Percentiles rank a stretch among this genome's conserved stretches.
Conservation (phyloP, 2,329 filamentous ascomycete genomes). For the Lachnellula willkommii region DNA sequence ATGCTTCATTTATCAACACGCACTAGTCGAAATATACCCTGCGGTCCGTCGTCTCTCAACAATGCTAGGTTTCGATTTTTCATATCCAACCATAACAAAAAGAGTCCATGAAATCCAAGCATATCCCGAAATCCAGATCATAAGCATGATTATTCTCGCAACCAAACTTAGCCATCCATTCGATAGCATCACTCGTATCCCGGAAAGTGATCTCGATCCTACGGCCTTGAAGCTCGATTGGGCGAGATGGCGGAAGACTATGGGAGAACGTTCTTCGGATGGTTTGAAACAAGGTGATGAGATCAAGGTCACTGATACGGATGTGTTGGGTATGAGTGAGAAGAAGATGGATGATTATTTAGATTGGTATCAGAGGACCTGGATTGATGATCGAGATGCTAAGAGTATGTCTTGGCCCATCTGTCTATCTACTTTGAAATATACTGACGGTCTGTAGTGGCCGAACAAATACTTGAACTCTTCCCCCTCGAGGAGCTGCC, state of each 20-base stretch:
- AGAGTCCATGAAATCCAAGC: constrained; percentile 44
- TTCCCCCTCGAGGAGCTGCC: constrained; percentile 31
- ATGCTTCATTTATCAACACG: constrained; percentile 17
- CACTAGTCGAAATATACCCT: constrained; percentile 58
- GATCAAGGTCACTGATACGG: constrained; percentile 51
- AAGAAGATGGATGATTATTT: constrained; percentile 68
- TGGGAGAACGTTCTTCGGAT: constrained; percentile 31
- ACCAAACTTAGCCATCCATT: constrained; percentile 78
- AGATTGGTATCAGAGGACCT: constrained; percentile 70
- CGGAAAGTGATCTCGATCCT: constrained; percentile 48
- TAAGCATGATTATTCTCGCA: constrained; percentile 66
- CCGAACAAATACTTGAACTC: constrained; percentile 31
- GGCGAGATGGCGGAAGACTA: constrained; percentile 58
- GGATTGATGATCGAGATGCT: constrained; percentile 43
- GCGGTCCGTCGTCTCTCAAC: constrained; percentile 49
- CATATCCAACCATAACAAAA: constrained; percentile 46
- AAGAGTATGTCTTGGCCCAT: constrained; percentile 30
- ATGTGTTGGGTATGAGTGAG: constrained; percentile 57
- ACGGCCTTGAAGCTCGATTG: constrained; percentile 63
- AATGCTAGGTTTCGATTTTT: constrained; percentile 45
- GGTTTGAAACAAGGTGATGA: constrained; percentile 40
- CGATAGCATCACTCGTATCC: constrained; percentile 49
- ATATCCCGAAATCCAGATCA: constrained; percentile 70
- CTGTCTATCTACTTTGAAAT: not conserved
- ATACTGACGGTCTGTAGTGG: constrained; percentile 21